These are phyloP conservation scores for Amanita muscaria DNA, from an alignment of 768 basidiomycete genomes.

Conservation along the genomic window DNA sequence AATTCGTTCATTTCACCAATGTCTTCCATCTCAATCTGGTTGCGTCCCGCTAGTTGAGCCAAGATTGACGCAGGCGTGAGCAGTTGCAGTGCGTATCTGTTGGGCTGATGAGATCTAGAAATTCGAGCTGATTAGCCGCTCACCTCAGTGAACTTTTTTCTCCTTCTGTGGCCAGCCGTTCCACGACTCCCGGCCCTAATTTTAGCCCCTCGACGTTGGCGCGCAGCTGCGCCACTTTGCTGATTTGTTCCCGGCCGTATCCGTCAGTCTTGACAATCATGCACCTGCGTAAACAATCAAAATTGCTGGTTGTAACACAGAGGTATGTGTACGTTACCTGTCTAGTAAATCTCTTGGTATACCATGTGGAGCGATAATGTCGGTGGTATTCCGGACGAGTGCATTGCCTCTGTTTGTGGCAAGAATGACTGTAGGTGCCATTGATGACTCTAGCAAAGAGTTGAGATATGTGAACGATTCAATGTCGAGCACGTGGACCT, in stretches of 20 bases:
- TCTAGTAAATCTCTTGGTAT: conserved; percentile 91
- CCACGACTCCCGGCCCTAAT: conserved; percentile 66
- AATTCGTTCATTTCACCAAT: conserved; percentile 89
- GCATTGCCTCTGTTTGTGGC: conserved; percentile 94
- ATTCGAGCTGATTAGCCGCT: conserved; percentile 14
- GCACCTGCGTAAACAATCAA: too few relatives aligned
- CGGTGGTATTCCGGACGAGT: conserved; percentile 87
- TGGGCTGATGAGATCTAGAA: conserved; percentile 9
- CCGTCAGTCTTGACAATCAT: conserved; percentile 91
- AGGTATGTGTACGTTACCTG: conserved; percentile 41
- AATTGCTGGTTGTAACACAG: too few relatives aligned
- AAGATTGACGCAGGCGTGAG: conserved; percentile 88
- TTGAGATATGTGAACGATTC: conserved; percentile 99
- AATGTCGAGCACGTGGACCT: conserved; percentile 99
- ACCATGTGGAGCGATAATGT: conserved; percentile 88
- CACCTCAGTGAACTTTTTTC: conserved; percentile 76
- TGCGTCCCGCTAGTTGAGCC: conserved; percentile 65
- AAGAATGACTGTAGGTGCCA: conserved; percentile 96
- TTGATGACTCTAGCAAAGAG: conserved; percentile 87
- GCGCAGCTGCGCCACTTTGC: conserved; percentile 77
- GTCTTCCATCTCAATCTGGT: conserved; percentile 80
- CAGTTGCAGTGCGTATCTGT: conserved; percentile 84
- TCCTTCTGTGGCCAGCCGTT: conserved; percentile 74
- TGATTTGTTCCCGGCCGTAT: conserved; percentile 78
- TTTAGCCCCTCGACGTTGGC: conserved; percentile 82